A percentile compares a stretch with the other conserved stretches of the same genome.
Evolutionary conservation across 2,329 filamentous ascomycete genomes (phyloP).

Genomic region (Beauveria caledonica): DNA sequence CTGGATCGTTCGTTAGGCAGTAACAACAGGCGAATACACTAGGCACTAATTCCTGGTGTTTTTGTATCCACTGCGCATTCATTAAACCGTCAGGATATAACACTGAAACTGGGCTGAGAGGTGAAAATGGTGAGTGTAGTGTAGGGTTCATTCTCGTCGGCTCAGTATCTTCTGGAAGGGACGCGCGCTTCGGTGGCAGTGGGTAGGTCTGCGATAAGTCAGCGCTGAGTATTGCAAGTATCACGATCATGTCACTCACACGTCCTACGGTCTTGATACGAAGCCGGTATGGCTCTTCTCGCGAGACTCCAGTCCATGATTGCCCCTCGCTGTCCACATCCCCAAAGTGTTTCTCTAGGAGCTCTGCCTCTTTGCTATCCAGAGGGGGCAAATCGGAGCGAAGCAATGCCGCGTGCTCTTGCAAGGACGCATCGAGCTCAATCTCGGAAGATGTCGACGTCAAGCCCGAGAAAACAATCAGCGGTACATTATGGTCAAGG

Average conservation of each 20-base stretch:
- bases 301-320: constrained; percentile 58
- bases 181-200: constrained; percentile 50
- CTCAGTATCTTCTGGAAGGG: constrained; percentile 43
- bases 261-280: constrained; percentile 68
- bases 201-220: constrained; percentile 38
- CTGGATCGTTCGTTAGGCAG: constrained; percentile 61
- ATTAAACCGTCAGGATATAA: constrained; percentile 88
- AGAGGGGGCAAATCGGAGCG: constrained; percentile 64
- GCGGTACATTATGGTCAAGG: constrained; percentile 77
- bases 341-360: constrained; percentile 58
- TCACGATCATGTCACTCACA: constrained; percentile 46
- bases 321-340: constrained; percentile 54
- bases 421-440: constrained; percentile 41
- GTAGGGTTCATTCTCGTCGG: constrained; percentile 39
- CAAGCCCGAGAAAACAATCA: constrained; percentile 76
- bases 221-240: neutral
- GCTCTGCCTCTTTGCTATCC: constrained; percentile 54
- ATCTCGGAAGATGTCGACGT: constrained; percentile 31
- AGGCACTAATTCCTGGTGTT: constrained; percentile 79
- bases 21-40: constrained; percentile 78
- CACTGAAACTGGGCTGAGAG: constrained; percentile 71
- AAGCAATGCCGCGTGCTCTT: constrained; percentile 52
- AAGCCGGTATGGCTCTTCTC: constrained; percentile 49
- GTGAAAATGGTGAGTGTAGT: constrained; percentile 89
- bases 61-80: constrained; percentile 72